A percentile compares a stretch with the other conserved stretches of the same genome.
Evolutionary conservation across 306 rosid species (phyloP).

Genomic region (Rubus parviflorus): DNA sequence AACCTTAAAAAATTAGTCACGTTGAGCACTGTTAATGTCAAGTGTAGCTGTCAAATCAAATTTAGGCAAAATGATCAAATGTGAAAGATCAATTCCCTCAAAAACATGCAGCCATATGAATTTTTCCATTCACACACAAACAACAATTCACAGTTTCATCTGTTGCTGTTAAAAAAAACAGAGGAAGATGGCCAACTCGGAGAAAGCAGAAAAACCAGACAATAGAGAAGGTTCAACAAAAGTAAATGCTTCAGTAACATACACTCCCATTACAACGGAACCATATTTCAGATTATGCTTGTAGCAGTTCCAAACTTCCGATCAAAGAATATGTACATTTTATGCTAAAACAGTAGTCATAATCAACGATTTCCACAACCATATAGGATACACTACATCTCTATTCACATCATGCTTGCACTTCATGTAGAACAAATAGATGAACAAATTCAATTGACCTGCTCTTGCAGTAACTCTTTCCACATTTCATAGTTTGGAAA

Average conservation of each 20-base stretch:
- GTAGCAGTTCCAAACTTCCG: neutral
- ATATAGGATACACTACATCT: too few species aligned
- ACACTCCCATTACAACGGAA: neutral
- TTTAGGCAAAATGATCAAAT: neutral
- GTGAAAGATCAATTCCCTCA: neutral
- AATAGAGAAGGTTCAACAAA: neutral
- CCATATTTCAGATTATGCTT: neutral
- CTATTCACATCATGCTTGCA: too few species aligned
- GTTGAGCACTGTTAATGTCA: neutral
- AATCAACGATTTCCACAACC: neutral
- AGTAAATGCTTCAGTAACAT: neutral
- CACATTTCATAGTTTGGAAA: conserved; percentile 46
- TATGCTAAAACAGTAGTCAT: neutral
- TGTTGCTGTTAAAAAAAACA: too few species aligned
- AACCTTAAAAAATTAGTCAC: too few species aligned
- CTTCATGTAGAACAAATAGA: too few species aligned
- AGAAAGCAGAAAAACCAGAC: neutral
- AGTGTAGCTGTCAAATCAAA: neutral
- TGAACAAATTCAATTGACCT: neutral
- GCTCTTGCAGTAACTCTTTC: neutral
- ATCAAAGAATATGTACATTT: neutral
- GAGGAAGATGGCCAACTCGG: neutral
- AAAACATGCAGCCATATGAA: neutral
- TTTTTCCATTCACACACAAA: neutral
- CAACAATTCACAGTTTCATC: neutral